Base-by-base conservation (phyloP, 768 basidiomycete genomes). In the Neoboletus subvelutipes region DNA sequence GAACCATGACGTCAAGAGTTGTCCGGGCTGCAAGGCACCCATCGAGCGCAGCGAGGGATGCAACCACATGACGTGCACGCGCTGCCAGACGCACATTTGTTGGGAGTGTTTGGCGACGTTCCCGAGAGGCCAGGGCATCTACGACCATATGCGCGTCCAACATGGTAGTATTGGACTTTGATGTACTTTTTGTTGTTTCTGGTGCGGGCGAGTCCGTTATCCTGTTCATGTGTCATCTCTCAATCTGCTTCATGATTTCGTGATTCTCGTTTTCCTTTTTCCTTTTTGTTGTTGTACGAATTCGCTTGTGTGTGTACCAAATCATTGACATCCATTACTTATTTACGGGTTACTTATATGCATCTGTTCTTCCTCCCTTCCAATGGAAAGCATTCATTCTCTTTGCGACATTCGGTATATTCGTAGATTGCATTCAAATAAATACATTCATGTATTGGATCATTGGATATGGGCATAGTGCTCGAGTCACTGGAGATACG, bases 21-120 rank as follows among this genome's bases (percentile, higher is more conserved):
- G 90, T 67, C 90, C 90, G 2, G 79, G 80, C 0, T 93, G 90
- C 74, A 80, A 80, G 52, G 78, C 80, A 8, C 77, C 80, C 7
- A 91, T 93, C 60, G 88, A 92, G 71, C 83, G 86, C 40, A 75
- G 73, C 29, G 86, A 84, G 59, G 90, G 90, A 0, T 93, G 90
- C 71, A 88, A 93, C 72, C 90, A 93, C 68, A 84, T 93, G 79
- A 85, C 82, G n/a, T 93, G 90, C 70, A 77, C 77, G 0, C 78
- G 80, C 33, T 93, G 90, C 68, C 79, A 82, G 62, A 84, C 87
- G 0, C 90, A 93, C 67, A 86, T 85, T 1, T 93, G 90, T 56
- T 92, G 90, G 91, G 83, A 83, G 24, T 93, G 90, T 68, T 63
- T 88, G 68, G 71, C 79, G 70, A 89, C 86, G 41, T 92, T 91